Percentiles rank a stretch among this genome's conserved stretches.
Conservation (phyloP, 176 grass and related monocot species). For the Otatea glauca region DNA sequence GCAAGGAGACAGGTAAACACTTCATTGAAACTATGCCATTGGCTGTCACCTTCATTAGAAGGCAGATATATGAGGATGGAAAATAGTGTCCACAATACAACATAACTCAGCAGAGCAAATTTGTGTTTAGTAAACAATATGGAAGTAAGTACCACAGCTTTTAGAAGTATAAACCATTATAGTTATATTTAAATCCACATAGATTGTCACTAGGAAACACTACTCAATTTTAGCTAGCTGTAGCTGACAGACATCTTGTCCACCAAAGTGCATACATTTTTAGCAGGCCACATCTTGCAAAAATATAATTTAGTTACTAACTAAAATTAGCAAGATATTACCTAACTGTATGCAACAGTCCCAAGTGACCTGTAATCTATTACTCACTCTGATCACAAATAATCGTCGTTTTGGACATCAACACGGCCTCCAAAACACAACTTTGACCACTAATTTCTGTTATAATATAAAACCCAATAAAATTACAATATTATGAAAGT, state of each 20-base stretch:
- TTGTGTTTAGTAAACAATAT: not conserved
- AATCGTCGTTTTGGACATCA: no score
- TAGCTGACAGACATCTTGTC: not conserved
- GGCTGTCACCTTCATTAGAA: constrained; percentile 72
- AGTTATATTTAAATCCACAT: not conserved
- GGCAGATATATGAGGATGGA: not conserved
- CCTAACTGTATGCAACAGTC: not conserved
- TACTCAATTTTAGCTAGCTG: not conserved
- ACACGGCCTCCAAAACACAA: no score
- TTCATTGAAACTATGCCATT: constrained; percentile 63
- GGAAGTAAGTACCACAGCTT: not conserved
- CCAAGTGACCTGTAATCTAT: not conserved
- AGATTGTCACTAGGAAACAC: constrained; percentile 3
- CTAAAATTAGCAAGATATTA: constrained; percentile 24
- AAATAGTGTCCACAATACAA: not conserved
- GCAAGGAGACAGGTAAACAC: constrained; percentile 33
- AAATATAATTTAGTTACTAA: not conserved
- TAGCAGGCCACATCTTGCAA: not conserved
- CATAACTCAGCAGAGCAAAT: not conserved
- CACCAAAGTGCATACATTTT: not conserved
- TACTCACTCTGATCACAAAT: constrained; percentile 13
- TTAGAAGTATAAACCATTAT: not conserved
- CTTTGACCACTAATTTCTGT: no score
- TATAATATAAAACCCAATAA: no score
- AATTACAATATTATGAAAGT: no score